phyloP scores from a whole-genome alignment of 352 stramenopile genomes.

The Pythium rhizo-oryzae region DNA sequence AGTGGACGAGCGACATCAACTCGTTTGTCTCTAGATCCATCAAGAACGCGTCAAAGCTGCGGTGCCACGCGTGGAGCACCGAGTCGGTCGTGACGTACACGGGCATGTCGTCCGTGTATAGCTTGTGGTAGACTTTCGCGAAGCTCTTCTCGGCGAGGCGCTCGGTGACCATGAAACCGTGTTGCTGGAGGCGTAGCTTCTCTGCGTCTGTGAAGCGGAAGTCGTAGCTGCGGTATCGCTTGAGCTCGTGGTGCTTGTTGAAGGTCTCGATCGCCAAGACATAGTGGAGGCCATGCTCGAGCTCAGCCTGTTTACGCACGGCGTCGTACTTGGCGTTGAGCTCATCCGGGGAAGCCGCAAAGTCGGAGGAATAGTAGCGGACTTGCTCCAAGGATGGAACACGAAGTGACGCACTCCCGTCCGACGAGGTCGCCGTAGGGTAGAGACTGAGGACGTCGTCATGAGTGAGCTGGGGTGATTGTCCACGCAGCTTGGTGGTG shows the following conservation, averaged over 20 bases:
- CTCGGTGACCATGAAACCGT: slow-evolving; percentile 30
- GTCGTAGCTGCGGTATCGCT: slow-evolving; percentile 23
- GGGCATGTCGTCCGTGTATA: too few relatives aligned
- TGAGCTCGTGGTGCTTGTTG: slow-evolving; percentile 20
- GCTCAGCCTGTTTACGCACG: background rate
- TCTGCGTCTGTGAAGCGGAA: slow-evolving; percentile 28
- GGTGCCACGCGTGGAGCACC: slow-evolving; percentile 38
- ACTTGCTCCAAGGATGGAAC: background rate
- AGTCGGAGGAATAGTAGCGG: background rate
- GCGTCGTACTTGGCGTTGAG: background rate
- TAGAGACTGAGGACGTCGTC: background rate
- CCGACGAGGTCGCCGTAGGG: too few relatives aligned
- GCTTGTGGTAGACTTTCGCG: too few relatives aligned
- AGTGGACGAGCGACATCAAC: slow-evolving; percentile 18
- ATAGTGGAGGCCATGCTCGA: background rate
- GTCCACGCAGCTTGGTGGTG: background rate
- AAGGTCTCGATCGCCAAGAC: slow-evolving; percentile 14
- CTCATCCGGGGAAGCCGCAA: background rate
- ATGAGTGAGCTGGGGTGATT: background rate
- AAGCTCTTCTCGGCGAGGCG: slow-evolving; percentile 27
- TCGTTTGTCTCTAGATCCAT: slow-evolving; percentile 23
- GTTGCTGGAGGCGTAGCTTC: slow-evolving; percentile 8
- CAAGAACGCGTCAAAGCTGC: slow-evolving; percentile 34
- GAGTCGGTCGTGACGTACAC: slow-evolving; percentile 18
- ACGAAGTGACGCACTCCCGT: background rate